Evolutionary conservation across 345 rosid genomes (phyloP), one percentile per base, ranked within the genome.

Genomic region (Psidium friedrichsthalianum): DNA sequence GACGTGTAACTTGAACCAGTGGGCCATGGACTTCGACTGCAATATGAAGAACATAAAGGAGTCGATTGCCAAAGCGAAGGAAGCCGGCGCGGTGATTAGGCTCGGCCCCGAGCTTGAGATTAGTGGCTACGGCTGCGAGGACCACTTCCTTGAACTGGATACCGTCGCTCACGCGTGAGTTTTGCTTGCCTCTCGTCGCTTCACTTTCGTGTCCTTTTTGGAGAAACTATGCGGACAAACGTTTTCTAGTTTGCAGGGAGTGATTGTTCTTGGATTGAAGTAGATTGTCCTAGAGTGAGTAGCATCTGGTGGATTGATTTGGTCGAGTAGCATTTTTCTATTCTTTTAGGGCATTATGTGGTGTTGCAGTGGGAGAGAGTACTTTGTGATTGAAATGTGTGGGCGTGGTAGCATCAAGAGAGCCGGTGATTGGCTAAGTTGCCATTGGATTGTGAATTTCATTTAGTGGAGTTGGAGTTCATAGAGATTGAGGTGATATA

Each of bases 51-150:
- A 97, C 90, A 95, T 93, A 25, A 95, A 96, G 91, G 92, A 91
- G 81, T 97, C 99, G 0, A 97, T 97, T 27, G 21, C 84, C 27
- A 82, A 74, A 69, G 96, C 98, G 8, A 96, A 96, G 84, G 92
- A 91, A 51, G 91, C 93, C 4, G 98, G 98, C 69, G 99, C 98
- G 36, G 94, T 89, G 44, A 94, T 96, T 56, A 87, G 99, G 88
- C 98, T 95, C 58, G 99, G 99, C 27, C 98, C 99, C 6, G 99
- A 97, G 95, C 99, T 97, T 32, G 99, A 97, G 89, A 85, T 96
- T 89, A 92, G 98, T 83, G 99, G 99, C 84, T 97, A 97, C 89
- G 99, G 99, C 88, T 96, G 98, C n/a, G 99, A 97, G 90, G 99
- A 97, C 88, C 99, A 97, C 87, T 97, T 97, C 90, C 87, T 97